phyloP scores from a whole-genome alignment of 2,329 filamentous ascomycete species.

The Penicillium sclerotiorum region DNA sequence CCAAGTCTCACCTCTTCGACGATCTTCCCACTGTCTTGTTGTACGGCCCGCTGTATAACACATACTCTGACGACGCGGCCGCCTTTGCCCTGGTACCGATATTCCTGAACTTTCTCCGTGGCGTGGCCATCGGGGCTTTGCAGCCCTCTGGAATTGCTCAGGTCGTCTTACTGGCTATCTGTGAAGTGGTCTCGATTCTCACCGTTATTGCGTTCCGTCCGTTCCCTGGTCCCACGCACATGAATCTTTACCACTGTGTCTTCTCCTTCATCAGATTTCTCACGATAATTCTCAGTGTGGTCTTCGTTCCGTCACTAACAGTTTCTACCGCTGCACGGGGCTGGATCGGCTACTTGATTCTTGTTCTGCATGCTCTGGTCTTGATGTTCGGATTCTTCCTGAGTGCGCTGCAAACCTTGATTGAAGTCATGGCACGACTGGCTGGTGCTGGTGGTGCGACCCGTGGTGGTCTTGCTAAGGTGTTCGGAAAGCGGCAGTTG shows the following conservation, averaged over 20 bases:
- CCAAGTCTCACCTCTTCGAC: conserved; percentile 87
- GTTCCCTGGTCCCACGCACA: conserved; percentile 87
- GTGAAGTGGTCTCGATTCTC: conserved; percentile 86
- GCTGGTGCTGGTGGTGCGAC: conserved; percentile 77
- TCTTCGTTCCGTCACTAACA: conserved; percentile 82
- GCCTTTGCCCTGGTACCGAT: conserved; percentile 88
- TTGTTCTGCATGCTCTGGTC: conserved; percentile 81
- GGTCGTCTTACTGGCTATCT: conserved; percentile 87
- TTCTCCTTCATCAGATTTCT: conserved; percentile 78
- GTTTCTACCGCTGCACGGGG: conserved; percentile 79
- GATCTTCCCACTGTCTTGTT: conserved; percentile 85
- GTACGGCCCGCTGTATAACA: conserved; percentile 95
- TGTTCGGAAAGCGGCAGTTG: conserved; percentile 88
- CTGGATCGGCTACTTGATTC: conserved; percentile 92
- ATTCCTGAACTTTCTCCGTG: conserved; percentile 79
- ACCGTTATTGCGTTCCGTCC: conserved; percentile 88
- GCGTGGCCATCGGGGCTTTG: conserved; percentile 87
- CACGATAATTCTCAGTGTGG: conserved; percentile 73
- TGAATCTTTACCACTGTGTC: conserved; percentile 92
- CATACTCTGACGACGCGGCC: conserved; percentile 89
- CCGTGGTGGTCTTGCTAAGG: conserved; percentile 80
- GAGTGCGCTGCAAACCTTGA: conserved; percentile 84
- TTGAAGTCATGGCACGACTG: conserved; percentile 83
- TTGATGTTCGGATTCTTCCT: conserved; percentile 91
- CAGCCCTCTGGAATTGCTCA: conserved; percentile 93